Percentiles rank a stretch among this genome's conserved stretches.
phyloP scores from a whole-genome alignment of 2,329 filamentous ascomycete species.

The Penicillium capsulatum region DNA sequence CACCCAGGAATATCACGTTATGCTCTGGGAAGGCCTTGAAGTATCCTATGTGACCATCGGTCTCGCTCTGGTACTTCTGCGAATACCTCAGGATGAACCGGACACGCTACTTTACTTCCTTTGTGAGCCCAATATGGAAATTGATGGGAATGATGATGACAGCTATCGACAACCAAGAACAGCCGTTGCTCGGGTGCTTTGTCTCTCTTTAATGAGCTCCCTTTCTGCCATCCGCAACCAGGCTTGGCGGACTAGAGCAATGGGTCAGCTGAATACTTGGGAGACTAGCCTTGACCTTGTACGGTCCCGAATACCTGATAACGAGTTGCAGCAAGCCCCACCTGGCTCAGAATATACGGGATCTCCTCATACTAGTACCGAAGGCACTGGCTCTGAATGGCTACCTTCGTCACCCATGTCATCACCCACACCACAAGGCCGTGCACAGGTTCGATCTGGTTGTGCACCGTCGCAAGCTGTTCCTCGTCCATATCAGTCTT shows the following conservation, averaged over 20 bases:
- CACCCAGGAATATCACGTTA: slow-evolving; percentile 29
- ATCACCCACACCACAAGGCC: slow-evolving; percentile 7
- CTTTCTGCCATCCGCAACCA: slow-evolving; percentile 16
- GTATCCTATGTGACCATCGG: slow-evolving; percentile 29
- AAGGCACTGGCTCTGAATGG: slow-evolving; percentile 17
- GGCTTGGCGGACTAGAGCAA: slow-evolving; percentile 19
- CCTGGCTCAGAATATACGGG: slow-evolving; percentile 17
- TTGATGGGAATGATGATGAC: slow-evolving; percentile 1
- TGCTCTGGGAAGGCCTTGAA: slow-evolving; percentile 28
- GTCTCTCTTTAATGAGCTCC: slow-evolving; percentile 24
- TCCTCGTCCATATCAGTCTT: slow-evolving; percentile 6
- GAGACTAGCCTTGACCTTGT: slow-evolving; percentile 19
- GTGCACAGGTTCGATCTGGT: slow-evolving; percentile 16
- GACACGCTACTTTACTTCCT: slow-evolving; percentile 28
- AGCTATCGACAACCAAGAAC: slow-evolving; percentile 4
- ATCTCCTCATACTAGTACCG: slow-evolving; percentile 14
- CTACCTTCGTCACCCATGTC: slow-evolving; percentile 19
- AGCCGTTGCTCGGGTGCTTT: slow-evolving; percentile 19
- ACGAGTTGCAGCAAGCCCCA: slow-evolving; percentile 17
- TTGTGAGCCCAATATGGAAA: slow-evolving; percentile 22
- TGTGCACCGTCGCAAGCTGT: slow-evolving; percentile 14
- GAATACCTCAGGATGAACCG: slow-evolving; percentile 22
- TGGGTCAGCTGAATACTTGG: slow-evolving; percentile 17
- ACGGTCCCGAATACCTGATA: slow-evolving; percentile 17
- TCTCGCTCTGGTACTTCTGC: slow-evolving; percentile 19